These are phyloP conservation scores for Taphrina wiesneri DNA, from an alignment of 1,139 yeast species.

Conservation along the genomic window DNA sequence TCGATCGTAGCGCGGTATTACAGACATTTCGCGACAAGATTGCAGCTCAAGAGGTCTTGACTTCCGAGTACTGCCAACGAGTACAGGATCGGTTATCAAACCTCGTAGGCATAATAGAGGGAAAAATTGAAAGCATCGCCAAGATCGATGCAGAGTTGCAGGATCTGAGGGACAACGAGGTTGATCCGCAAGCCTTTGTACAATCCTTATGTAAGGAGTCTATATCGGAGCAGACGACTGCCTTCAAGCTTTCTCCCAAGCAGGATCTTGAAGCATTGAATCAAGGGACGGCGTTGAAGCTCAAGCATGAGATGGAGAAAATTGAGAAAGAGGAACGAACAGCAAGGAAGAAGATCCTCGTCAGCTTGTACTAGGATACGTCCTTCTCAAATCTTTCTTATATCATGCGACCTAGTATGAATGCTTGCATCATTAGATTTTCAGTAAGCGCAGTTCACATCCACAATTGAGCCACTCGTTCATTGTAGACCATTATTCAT, in stretches of 20 bases:
- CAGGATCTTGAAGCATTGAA: neutral
- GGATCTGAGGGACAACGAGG: neutral
- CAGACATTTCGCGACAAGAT: neutral
- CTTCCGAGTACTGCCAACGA: neutral
- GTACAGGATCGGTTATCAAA: neutral
- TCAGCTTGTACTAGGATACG: neutral
- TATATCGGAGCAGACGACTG: neutral
- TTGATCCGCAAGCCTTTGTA: neutral
- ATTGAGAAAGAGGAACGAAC: neutral
- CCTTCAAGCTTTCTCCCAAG: neutral
- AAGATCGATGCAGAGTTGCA: neutral
- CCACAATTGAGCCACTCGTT: too few species aligned
- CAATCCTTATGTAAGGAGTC: neutral
- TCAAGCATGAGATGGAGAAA: neutral
- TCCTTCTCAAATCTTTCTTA: too few species aligned
- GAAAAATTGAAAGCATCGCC: neutral
- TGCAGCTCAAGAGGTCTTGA: neutral
- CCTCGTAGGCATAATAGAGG: neutral
- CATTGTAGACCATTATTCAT: too few species aligned
- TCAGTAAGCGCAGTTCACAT: too few species aligned
- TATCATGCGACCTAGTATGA: too few species aligned
- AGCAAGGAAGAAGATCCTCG: constrained; percentile 1
- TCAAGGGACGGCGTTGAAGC: neutral
- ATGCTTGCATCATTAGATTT: too few species aligned
- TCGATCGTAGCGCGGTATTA: neutral